Base-by-base conservation (phyloP, 2,329 filamentous ascomycete genomes). In the Aspergillus versicolor region DNA sequence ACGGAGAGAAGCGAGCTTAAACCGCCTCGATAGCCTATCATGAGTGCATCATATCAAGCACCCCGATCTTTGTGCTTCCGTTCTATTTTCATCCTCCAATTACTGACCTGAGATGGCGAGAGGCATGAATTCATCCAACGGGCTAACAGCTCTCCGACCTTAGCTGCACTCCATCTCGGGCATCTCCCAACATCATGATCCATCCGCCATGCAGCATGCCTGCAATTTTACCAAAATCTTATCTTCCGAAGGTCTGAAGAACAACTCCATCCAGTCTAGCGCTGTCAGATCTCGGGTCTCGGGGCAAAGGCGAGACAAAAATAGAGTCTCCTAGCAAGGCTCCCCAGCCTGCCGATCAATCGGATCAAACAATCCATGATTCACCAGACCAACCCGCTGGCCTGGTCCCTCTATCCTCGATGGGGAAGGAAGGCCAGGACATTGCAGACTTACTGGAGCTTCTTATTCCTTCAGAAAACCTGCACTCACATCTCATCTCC, bases 1-100 rank as follows among this genome's bases (percentile, higher is more conserved):
- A 44, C n/a, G 42, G 19, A 44, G 42, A 12, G 11, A 30, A 30
- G 27, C 42, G 21, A 44, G 21, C 42, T 44, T 44, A 44, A 44
- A 24, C 7, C 9, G 19, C 19, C 11, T 8, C 21, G 27, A 44
- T 11, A 24, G 30, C 48, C 22, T 51, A 24, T 51, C 24, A 43
- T 17, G 5, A 21, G 27, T 11, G 8, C 27, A 30, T 30, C 27
- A 9, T 30, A 9, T 30, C 27, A 30, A 30, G 27, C 27, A 30
- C 27, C 32, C 9, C 7, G 9, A 17, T 17, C 38, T 30, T 5
- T 22, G 13, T 48, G n/a, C 32, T 30, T 51, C 21, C 8, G 37
- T 54, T 47, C 44, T 54, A 42, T 54, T 54, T 48, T 48, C 24
- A 17, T 51, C 38, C 24, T 32, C 48, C n/a, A 50, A 41, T 40